Evolutionary conservation across 352 stramenopile species (phyloP).

Genomic region (Nothophytophthora sp.): DNA sequence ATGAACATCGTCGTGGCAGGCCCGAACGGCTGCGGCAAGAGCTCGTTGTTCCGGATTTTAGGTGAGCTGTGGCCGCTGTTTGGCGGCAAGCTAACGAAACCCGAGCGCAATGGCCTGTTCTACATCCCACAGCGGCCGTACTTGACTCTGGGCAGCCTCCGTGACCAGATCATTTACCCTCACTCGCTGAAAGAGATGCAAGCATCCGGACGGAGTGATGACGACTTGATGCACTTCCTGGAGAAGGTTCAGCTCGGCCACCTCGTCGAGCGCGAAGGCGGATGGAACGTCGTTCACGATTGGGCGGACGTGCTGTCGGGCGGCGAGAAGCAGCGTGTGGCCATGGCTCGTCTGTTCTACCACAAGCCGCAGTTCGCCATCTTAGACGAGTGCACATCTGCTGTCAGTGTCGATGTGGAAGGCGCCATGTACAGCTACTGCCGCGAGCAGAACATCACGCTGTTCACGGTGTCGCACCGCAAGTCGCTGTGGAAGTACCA

Average conservation of each 20-base stretch:
- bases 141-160: conserved; percentile 81
- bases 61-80: conserved; percentile 89
- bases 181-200: conserved; percentile 75
- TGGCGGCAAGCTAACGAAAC: conserved; percentile 76
- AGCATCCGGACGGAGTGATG: conserved; percentile 47
- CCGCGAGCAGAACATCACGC: conserved; percentile 88
- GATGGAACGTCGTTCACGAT: conserved; percentile 82
- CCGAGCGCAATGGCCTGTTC: conserved; percentile 82
- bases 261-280: conserved; percentile 70
- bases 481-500: conserved; percentile 92
- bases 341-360: conserved; percentile 90
- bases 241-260: conserved; percentile 85
- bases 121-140: conserved; percentile 92
- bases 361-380: conserved; percentile 92
- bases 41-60: conserved; percentile 86
- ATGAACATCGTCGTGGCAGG: conserved; percentile 90
- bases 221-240: conserved; percentile 67
- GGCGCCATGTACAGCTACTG: conserved; percentile 87
- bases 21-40: conserved; percentile 88
- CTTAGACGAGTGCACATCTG: conserved; percentile 87
- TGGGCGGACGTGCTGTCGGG: conserved; percentile 89
- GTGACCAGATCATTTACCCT: conserved; percentile 91
- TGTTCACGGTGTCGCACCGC: conserved; percentile 92
- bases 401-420: conserved; percentile 87
- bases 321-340: conserved; percentile 91